Evolutionary conservation across 805 yeast species (phyloP).

Genomic region (Saccharomycopsis sp.): DNA sequence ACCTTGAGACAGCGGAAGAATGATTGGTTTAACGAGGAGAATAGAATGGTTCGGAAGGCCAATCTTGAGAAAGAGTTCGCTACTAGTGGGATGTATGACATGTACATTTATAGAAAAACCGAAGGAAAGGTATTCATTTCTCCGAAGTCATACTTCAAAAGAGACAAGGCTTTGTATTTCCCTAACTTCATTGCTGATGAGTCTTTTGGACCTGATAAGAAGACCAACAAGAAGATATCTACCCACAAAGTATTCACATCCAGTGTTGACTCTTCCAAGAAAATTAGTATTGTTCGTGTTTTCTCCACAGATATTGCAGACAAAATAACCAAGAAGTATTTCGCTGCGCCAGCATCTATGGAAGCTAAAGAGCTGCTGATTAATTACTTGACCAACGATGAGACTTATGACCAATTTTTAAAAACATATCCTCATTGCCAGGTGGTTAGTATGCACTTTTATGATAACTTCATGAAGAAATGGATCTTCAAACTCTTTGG

Average conservation of each 20-base stretch:
- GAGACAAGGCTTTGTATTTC: conserved; percentile 68
- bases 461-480: conserved; percentile 68
- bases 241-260: conserved; percentile 22
- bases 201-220: conserved; percentile 41
- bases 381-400: conserved; percentile 35
- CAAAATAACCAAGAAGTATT: conserved; percentile 55
- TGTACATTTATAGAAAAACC: conserved; percentile 60
- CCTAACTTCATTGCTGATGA: conserved; percentile 52
- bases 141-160: conserved; percentile 72
- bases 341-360: conserved; percentile 25
- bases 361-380: conserved; percentile 21
- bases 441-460: conserved; percentile 68
- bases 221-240: conserved; percentile 25
- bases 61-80: conserved; percentile 58
- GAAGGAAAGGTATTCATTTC: conserved; percentile 80
- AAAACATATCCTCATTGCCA: conserved; percentile 49
- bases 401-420: conserved; percentile 33
- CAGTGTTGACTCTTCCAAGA: conserved; percentile 30
- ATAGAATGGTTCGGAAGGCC: conserved; percentile 37
- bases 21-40: conserved; percentile 44
- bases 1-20: conserved; percentile 33
- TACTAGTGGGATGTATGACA: conserved; percentile 60
- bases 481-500: conserved; percentile 48
- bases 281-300: conserved; percentile 58
- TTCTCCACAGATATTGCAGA: conserved; percentile 68